These are phyloP conservation scores for Amauroascus verrucosus DNA, from an alignment of 2,329 filamentous ascomycete species.

Conservation along the genomic window DNA sequence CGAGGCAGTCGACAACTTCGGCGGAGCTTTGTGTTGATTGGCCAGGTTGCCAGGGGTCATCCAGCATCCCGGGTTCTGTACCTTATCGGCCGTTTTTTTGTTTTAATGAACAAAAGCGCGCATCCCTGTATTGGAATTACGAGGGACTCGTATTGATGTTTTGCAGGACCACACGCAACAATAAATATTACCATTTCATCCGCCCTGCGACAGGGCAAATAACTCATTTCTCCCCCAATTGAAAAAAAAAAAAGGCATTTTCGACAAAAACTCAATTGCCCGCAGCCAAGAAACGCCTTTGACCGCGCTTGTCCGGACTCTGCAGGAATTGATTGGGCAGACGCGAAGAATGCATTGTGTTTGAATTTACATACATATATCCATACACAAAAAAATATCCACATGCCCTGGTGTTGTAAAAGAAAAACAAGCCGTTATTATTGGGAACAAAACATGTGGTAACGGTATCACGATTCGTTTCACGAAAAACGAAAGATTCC, in stretches of 20 bases:
- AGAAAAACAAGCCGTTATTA: too few species aligned
- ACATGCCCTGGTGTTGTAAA: too few species aligned
- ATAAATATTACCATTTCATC: background rate
- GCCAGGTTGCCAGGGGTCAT: conserved; percentile 2
- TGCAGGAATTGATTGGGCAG: background rate
- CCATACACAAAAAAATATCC: too few species aligned
- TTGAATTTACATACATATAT: background rate
- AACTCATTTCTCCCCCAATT: too few species aligned
- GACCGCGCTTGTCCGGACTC: conserved; percentile 5
- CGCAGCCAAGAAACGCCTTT: conserved; percentile 6
- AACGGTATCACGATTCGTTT: too few species aligned
- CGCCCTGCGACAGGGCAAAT: too few species aligned
- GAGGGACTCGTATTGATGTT: too few species aligned
- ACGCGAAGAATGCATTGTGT: background rate
- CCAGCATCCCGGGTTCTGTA: conserved; percentile 9
- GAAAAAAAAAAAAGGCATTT: too few species aligned
- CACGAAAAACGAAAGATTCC: too few species aligned
- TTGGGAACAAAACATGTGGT: too few species aligned
- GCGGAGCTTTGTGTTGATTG: background rate
- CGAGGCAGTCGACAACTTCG: background rate
- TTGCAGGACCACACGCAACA: too few species aligned
- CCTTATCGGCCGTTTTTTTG: background rate
- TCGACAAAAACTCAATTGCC: conserved; percentile 1
- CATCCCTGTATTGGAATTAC: too few species aligned
- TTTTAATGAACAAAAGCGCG: background rate